phyloP scores from a whole-genome alignment of 2,329 filamentous ascomycete species.

The Botryosphaeria agaves region DNA sequence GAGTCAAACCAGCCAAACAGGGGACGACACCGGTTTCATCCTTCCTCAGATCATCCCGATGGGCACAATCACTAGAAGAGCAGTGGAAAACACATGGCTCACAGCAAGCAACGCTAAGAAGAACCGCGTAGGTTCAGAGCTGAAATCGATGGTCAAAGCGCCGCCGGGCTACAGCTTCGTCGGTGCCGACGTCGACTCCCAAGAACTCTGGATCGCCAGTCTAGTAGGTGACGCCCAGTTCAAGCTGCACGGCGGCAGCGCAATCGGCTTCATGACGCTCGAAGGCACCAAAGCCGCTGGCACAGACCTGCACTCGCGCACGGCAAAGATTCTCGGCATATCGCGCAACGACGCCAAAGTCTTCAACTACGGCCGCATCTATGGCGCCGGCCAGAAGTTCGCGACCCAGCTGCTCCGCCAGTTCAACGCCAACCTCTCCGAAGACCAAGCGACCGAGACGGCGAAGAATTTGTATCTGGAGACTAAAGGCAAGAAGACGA shows the following conservation, averaged over 20 bases:
- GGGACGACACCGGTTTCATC: constrained; percentile 50
- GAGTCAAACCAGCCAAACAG: constrained; percentile 9
- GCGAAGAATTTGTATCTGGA: constrained; percentile 69
- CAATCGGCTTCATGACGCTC: constrained; percentile 96
- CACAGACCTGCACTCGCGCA: constrained; percentile 88
- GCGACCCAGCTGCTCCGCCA: constrained; percentile 78
- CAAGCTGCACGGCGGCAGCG: constrained; percentile 86
- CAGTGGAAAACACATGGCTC: constrained; percentile 96
- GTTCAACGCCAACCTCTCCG: constrained; percentile 75
- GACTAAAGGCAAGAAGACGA: constrained; percentile 82
- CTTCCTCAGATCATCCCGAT: constrained; percentile 93
- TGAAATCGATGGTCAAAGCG: constrained; percentile 92
- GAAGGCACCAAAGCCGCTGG: constrained; percentile 90
- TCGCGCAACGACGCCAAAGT: constrained; percentile 91
- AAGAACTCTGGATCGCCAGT: constrained; percentile 97
- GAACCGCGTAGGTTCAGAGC: constrained; percentile 87
- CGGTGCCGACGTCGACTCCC: constrained; percentile 90
- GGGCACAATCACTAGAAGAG: constrained; percentile 88
- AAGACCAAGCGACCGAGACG: constrained; percentile 57
- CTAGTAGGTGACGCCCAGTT: constrained; percentile 90
- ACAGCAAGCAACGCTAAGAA: constrained; percentile 94
- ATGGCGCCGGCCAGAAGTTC: constrained; percentile 92
- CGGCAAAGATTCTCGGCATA: constrained; percentile 80
- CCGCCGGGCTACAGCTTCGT: constrained; percentile 86
- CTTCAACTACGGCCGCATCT: constrained; percentile 98